Evolutionary conservation across 768 basidiomycete species (phyloP).

Genomic region (Ramaria rubella): DNA sequence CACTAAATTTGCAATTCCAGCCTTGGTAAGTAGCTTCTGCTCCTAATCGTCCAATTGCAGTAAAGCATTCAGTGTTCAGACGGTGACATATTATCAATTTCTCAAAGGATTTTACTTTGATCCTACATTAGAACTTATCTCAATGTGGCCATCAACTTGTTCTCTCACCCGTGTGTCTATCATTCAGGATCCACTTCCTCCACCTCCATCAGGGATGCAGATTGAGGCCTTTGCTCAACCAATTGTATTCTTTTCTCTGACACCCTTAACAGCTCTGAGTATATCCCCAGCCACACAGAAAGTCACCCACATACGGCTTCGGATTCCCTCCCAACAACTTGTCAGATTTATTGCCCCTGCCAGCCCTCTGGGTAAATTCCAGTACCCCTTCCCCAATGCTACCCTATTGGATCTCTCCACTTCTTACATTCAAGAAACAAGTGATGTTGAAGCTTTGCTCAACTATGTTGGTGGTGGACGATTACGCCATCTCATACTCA

Average conservation of each 20-base stretch:
- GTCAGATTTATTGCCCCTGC: constrained; percentile 33
- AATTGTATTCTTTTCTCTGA: constrained; percentile 76
- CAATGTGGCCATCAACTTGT: constrained; percentile 48
- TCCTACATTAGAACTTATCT: constrained; percentile 53
- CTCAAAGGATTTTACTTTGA: constrained; percentile 87
- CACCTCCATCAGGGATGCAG: constrained; percentile 5
- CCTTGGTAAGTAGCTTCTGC: constrained; percentile 67
- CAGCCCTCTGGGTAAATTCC: constrained; percentile 7
- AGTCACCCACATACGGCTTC: constrained; percentile 55
- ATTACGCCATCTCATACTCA: constrained; percentile 63
- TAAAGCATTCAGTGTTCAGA: constrained; percentile 45
- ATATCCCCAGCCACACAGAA: constrained; percentile 36
- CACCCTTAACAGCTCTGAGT: constrained; percentile 37
- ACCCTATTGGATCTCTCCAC: constrained; percentile 73
- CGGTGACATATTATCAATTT: constrained; percentile 70
- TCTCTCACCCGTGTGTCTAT: constrained; percentile 47
- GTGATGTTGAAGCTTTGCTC: no score
- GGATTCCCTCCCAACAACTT: constrained; percentile 63
- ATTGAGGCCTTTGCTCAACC: constrained; percentile 66
- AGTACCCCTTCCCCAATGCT: constrained; percentile 45
- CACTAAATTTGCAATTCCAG: constrained; percentile 68
- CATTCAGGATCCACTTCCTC: constrained; percentile 53
- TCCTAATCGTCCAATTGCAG: not conserved
- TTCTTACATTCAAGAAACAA: no score
- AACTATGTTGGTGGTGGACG: constrained; percentile 34